Percentiles rank a stretch among this genome's conserved stretches.
Conservation (phyloP, 2,329 filamentous ascomycete genomes). For the Clonostachys sp. region DNA sequence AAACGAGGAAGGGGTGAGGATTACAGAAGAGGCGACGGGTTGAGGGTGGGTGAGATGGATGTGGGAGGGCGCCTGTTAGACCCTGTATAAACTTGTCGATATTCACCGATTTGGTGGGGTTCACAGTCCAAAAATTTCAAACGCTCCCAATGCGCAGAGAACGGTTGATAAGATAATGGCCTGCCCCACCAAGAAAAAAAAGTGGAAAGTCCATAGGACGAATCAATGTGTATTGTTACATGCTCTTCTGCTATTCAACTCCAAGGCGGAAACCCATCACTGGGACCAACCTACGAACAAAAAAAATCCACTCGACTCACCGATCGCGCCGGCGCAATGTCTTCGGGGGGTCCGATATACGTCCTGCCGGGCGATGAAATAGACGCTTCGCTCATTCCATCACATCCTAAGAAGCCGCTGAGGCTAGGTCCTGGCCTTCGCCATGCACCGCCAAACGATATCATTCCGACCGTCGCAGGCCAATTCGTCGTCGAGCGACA, state of each 20-base stretch:
- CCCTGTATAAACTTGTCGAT: too few species aligned
- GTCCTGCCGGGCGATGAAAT: conserved; percentile 81
- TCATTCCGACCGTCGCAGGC: conserved; percentile 64
- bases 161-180: too few species aligned
- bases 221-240: too few species aligned
- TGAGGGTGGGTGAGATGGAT: conserved; percentile 2
- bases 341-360: conserved; percentile 40
- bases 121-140: too few species aligned
- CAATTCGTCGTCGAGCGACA: conserved; percentile 61
- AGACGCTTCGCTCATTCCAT: conserved; percentile 61
- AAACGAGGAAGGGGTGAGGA: conserved; percentile 1
- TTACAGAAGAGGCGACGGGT: conserved; percentile 1
- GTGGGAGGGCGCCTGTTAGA: conserved; percentile 3
- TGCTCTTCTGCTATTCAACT: too few species aligned
- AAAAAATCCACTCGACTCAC: neutral
- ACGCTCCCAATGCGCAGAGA: too few species aligned
- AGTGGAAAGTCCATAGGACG: too few species aligned
- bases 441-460: conserved; percentile 71
- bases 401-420: conserved; percentile 63
- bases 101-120: too few species aligned
- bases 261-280: too few species aligned
- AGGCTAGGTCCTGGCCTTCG: conserved; percentile 81
- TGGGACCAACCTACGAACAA: neutral
- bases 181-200: too few species aligned
- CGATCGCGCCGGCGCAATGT: conserved; percentile 3